Evolutionary conservation across 371 early-diverging fungal species (phyloP).

Genomic region (Saksenaea vasiformis): DNA sequence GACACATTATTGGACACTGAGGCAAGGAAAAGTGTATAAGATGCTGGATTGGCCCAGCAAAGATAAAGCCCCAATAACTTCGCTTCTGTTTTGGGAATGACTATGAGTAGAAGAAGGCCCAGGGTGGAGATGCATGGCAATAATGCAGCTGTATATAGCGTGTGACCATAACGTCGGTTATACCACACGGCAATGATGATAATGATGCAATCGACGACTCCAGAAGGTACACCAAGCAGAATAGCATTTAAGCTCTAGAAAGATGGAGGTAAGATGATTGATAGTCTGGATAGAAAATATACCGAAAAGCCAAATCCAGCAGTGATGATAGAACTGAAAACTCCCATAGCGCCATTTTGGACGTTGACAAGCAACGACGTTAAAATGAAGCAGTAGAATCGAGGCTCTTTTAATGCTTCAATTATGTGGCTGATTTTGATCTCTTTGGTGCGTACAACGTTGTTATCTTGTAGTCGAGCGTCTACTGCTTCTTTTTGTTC

Average conservation of each 20-base stretch:
- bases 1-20: conserved; percentile 32
- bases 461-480: conserved; percentile 29
- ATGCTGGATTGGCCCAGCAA: conserved; percentile 31
- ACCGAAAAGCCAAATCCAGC: conserved; percentile 44
- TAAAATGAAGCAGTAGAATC: conserved; percentile 28
- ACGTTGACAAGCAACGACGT: conserved; percentile 34
- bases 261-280: background rate
- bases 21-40: conserved; percentile 19
- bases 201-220: conserved; percentile 29
- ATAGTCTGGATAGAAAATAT: conserved; percentile 4
- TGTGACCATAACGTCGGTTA: conserved; percentile 38
- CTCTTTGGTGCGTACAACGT: conserved; percentile 25
- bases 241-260: conserved; percentile 33
- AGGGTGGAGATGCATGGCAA: conserved; percentile 24
- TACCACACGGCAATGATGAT: conserved; percentile 36
- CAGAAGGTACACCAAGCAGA: conserved; percentile 42
- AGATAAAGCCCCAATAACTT: conserved; percentile 38
- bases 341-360: conserved; percentile 41
- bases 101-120: conserved; percentile 37
- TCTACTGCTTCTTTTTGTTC: conserved; percentile 25
- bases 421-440: conserved; percentile 30
- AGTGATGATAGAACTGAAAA: conserved; percentile 40
- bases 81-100: conserved; percentile 35
- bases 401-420: conserved; percentile 35
- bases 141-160: conserved; percentile 25